These are phyloP conservation scores for Lentinula sp. DNA, from an alignment of 768 basidiomycete species.

Conservation along the genomic window DNA sequence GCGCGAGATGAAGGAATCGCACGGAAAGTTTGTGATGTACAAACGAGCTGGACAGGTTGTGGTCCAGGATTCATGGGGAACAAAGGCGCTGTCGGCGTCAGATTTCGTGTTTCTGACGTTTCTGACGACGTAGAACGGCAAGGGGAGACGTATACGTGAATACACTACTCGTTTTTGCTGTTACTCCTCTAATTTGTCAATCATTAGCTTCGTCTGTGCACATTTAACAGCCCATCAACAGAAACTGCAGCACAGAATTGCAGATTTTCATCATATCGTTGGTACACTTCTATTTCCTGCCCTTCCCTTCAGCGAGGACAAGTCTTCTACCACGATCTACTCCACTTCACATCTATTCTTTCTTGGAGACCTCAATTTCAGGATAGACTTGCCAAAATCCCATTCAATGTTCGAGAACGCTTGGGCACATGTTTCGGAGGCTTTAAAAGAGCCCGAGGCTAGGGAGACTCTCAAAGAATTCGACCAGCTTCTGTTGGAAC, in stretches of 20 bases:
- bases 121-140: slow-evolving; percentile 42
- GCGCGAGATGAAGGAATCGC: slow-evolving; percentile 66
- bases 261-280: slow-evolving; percentile 80
- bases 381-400: slow-evolving; percentile 57
- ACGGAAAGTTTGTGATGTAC: slow-evolving; percentile 54
- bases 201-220: slow-evolving; percentile 77
- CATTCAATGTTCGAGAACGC: slow-evolving; percentile 36
- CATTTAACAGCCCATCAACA: slow-evolving; percentile 83
- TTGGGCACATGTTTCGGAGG: slow-evolving; percentile 30
- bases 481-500: slow-evolving; percentile 67
- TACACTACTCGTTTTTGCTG: slow-evolving; percentile 9
- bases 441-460: slow-evolving; percentile 40
- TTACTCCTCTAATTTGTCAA: neutral
- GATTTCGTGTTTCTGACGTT: slow-evolving; percentile 53
- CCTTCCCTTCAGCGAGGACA: slow-evolving; percentile 28
- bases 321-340: slow-evolving; percentile 58
- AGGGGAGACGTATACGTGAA: slow-evolving; percentile 85
- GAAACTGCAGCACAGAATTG: slow-evolving; percentile 58
- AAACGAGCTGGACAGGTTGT: slow-evolving; percentile 71
- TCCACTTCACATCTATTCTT: slow-evolving; percentile 88
- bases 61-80: slow-evolving; percentile 80
- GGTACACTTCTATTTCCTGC: slow-evolving; percentile 73
- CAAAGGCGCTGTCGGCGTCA: slow-evolving; percentile 88
- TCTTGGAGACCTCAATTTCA: slow-evolving; percentile 92
- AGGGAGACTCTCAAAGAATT: slow-evolving; percentile 62